Base-by-base conservation (phyloP, 768 basidiomycete species). In the Austroboletus festivus region DNA sequence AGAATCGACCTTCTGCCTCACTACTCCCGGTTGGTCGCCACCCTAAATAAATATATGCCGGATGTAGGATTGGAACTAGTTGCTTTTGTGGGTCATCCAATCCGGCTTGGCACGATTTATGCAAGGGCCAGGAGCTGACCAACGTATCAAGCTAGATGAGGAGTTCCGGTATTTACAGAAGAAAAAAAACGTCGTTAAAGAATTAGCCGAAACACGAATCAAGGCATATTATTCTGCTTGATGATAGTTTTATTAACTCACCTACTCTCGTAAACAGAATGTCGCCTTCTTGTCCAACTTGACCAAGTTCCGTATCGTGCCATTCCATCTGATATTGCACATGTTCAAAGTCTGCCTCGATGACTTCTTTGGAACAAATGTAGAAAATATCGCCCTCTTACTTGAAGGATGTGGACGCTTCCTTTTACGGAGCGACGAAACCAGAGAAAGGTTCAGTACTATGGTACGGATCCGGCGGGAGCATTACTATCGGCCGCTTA, bases 271-370 rank as follows among this genome's bases (percentile, higher is more conserved):
- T n/a, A 13, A 38, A 45, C 52, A 97, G 93, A 99, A 98, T 62
- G 79, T 90, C 20, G 77, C 81, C 12, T 99, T 87, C 70, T 68
- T 93, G 48, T 87, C 90, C 5, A 95, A 88, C 67, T 71, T 99
- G 58, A 94, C 94, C n/a, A 99, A 99, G 69, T 98, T 98, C 68
- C 75, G 80, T 33, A 83, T 98, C 19, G 89, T 97, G 8, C 93
- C 92, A 23, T 72, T 85, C 4, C 93, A 98, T 65, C 75, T 95
- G 47, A 92, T 98, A 59, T 72, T 99, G 40, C 94, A 98, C 65
- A 87, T 92, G 58, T 89, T 95, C 75, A 98, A 98, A 80, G 93
- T 95, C 43, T 95, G 91, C 68, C 72, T 98, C 59, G 95, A 97
- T 63, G 95, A 97, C 64, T 92, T 99, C 60, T 85, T 86, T 2